phyloP scores from a whole-genome alignment of 2,329 filamentous ascomycete species.

The Neonectria sp. region DNA sequence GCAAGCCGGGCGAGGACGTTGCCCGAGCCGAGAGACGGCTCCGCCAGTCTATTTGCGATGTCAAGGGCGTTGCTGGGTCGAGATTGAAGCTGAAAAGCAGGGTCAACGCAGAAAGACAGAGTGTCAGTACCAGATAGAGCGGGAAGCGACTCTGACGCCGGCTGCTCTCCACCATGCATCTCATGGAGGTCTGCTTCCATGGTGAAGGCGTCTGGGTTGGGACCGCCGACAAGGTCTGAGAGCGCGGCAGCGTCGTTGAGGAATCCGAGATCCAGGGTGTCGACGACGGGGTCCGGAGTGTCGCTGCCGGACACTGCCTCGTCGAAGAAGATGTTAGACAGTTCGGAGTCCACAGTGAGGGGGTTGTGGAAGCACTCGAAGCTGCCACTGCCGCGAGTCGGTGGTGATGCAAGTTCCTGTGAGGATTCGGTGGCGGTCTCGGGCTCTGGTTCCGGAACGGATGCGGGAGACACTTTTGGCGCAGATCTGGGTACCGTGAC shows the following conservation, averaged over 20 bases:
- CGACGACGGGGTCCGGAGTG: slow-evolving; percentile 16
- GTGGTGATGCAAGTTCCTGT: slow-evolving; percentile 4
- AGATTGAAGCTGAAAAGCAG: slow-evolving; percentile 16
- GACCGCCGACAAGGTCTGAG: slow-evolving; percentile 5
- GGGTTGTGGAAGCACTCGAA: slow-evolving; percentile 15
- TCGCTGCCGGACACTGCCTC: slow-evolving; percentile 12
- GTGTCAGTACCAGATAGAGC: neutral
- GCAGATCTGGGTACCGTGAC: slow-evolving; percentile 1
- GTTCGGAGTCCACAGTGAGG: slow-evolving; percentile 14
- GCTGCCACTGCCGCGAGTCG: slow-evolving; percentile 3
- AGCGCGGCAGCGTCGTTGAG: slow-evolving; percentile 6
- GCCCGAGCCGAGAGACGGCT: slow-evolving; percentile 18
- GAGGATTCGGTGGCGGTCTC: slow-evolving; percentile 4
- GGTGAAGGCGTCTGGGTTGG: slow-evolving; percentile 7
- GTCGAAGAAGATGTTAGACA: slow-evolving; percentile 15
- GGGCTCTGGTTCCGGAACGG: slow-evolving; percentile 7
- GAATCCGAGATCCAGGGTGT: slow-evolving; percentile 20
- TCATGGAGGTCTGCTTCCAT: slow-evolving; percentile 6
- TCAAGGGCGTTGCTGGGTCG: slow-evolving; percentile 8
- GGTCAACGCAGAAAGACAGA: slow-evolving; percentile 13
- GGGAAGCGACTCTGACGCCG: neutral
- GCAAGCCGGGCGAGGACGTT: slow-evolving; percentile 22
- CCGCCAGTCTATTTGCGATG: slow-evolving; percentile 11
- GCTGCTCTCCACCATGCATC: slow-evolving; percentile 5
- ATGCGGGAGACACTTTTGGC: slow-evolving; percentile 1